A percentile compares a stretch with the other conserved stretches of the same genome.
These are phyloP conservation scores for Gossypioides kirkii DNA, from an alignment of 345 rosid genomes.

Conservation along the genomic window DNA sequence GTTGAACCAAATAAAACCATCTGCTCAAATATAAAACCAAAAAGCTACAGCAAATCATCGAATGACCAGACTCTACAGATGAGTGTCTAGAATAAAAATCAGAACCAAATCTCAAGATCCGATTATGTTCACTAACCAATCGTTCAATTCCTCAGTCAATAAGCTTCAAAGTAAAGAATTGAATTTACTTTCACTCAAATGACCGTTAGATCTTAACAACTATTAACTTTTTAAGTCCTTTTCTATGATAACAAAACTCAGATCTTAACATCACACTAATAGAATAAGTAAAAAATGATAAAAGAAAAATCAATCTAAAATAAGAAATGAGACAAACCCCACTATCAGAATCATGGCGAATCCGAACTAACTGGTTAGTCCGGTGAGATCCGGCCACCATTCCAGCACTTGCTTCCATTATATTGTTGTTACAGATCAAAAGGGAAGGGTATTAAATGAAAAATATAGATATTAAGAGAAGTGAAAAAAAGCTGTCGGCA, in stretches of 20 bases:
- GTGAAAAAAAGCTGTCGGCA: background rate
- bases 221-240: constrained; percentile 2
- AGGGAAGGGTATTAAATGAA: constrained; percentile 6
- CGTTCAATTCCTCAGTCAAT: background rate
- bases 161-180: background rate
- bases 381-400: constrained; percentile 99
- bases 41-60: background rate
- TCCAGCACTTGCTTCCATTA: constrained; percentile 88
- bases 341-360: constrained; percentile 92
- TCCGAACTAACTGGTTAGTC: constrained; percentile 95
- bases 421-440: background rate
- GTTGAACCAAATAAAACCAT: background rate
- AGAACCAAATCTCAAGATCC: constrained; percentile 6
- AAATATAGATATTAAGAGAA: background rate
- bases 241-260: constrained; percentile 12
- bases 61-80: too few species aligned
- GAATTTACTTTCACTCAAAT: background rate
- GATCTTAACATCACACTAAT: constrained; percentile 22
- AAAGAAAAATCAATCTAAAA: background rate
- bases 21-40: background rate
- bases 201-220: constrained; percentile 3
- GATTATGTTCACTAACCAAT: background rate
- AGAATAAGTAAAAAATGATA: background rate
- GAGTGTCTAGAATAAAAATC: background rate
- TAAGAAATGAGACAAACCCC: constrained; percentile 55